Evolutionary conservation across 1,284 basidiomycete species (phyloP), one percentile per base, ranked within the genome.

Genomic region (Wolfiporia cocos): DNA sequence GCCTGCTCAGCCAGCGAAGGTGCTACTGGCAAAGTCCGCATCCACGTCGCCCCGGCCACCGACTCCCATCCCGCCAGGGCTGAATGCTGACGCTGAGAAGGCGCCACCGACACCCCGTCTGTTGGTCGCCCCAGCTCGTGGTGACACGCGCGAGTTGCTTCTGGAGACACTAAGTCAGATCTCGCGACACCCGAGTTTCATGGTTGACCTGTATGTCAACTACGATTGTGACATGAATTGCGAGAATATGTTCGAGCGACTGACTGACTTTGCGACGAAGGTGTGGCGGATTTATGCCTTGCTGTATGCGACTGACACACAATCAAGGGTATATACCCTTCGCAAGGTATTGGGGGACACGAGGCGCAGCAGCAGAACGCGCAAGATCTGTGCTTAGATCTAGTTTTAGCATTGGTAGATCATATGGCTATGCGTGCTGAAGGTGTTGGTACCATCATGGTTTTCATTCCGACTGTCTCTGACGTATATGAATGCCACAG

Each of bases 221-320:
- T 99, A 96, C 63, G 96, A 99, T 62, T 98, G 93, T 60, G 90
- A 97, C 56, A 82, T 89, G 49, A 94, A 98, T 57, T 94, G 90
- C 63, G 94, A 98, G 67, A 94, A 99, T 60, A 67, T 99, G 45
- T 97, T 95, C 56, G 93, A 98, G 60, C 73, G 89, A 6, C 65
- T 98, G n/a, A 71, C 96, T 43, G 84, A 85, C 17, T 98, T 98
- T 64, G 68, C 97, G 49, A 91, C 88, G 2, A 84, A 86, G 74
- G 90, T 86, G 52, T 36, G 55, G 9, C 30, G 18, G 21, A 6
- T 12, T 20, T 1, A 18, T 6, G 11, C 17, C 10, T 29, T 28
- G 14, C 28, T 26, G 15, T 37, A 41, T 2, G 33, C 19, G 14
- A 19, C 28, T 12, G 23, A 31, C 17, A 43, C 49, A 9, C 12